Evolutionary conservation across 2,329 filamentous ascomycete genomes (phyloP).

Genomic region (Teratosphaeria viscida): DNA sequence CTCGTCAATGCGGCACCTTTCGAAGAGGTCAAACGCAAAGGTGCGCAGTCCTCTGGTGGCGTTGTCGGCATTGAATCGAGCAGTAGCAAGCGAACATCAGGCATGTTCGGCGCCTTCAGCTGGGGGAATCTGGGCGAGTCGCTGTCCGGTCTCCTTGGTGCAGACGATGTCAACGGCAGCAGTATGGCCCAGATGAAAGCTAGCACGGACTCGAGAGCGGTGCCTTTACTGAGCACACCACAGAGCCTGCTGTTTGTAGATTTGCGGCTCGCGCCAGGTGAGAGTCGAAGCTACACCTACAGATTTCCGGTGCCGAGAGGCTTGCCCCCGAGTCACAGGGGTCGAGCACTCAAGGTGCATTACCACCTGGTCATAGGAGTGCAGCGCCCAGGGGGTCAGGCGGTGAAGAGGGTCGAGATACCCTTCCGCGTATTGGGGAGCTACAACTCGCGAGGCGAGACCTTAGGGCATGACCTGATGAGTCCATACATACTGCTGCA

Average conservation of each 20-base stretch:
- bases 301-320: constrained; percentile 76
- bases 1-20: constrained; percentile 82
- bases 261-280: constrained; percentile 72
- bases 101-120: constrained; percentile 72
- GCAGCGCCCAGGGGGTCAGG: constrained; percentile 69
- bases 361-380: constrained; percentile 90
- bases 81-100: constrained; percentile 60
- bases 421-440: constrained; percentile 90
- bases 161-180: constrained; percentile 62
- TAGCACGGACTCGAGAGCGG: constrained; percentile 70
- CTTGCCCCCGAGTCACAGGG: constrained; percentile 81
- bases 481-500: constrained; percentile 81
- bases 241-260: constrained; percentile 96
- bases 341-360: constrained; percentile 85
- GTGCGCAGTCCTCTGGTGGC: constrained; percentile 72
- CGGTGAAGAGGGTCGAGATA: constrained; percentile 80
- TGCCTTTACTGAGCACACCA: constrained; percentile 86
- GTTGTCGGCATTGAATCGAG: constrained; percentile 63
- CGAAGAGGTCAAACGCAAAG: constrained; percentile 91
- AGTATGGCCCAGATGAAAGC: constrained; percentile 94
- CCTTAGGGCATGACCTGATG: constrained; percentile 89
- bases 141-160: constrained; percentile 75
- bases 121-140: constrained; percentile 85
- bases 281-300: constrained; percentile 81
- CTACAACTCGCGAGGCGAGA: constrained; percentile 79